Conservation (phyloP, 208 protist species). For the Willaertia magna region DNA sequence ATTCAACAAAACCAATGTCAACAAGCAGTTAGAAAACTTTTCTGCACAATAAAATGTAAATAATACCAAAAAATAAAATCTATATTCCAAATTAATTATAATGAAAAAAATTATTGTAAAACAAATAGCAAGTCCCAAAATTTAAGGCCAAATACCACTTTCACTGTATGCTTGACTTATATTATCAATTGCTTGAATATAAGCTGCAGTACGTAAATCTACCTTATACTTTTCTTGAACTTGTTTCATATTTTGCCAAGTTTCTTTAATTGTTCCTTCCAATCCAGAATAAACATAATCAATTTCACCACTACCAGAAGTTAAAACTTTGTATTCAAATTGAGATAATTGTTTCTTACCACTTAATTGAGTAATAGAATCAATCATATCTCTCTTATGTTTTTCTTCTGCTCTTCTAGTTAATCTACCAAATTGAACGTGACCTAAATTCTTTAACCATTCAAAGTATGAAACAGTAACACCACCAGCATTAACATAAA, state of each 20-base stretch:
- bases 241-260: conserved; percentile 34
- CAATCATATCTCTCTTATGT: conserved; percentile 4
- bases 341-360: not conserved
- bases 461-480: conserved; percentile 69
- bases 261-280: conserved; percentile 56
- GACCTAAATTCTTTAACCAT: conserved; percentile 67
- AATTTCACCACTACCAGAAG: conserved; percentile 45
- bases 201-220: conserved; percentile 19
- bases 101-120: not conserved
- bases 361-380: not conserved
- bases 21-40: no score
- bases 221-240: conserved; percentile 35
- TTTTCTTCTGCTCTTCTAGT: conserved; percentile 17
- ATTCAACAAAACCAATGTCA: no score
- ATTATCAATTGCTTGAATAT: conserved; percentile 18
- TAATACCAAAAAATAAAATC: no score
- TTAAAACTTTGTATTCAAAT: conserved; percentile 27
- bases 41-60: no score
- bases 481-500: conserved; percentile 60
- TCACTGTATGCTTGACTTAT: not conserved
- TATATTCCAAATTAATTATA: no score
- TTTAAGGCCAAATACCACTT: conserved; percentile 18
- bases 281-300: conserved; percentile 58
- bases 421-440: conserved; percentile 58
- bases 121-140: no score